Evolutionary conservation across 768 basidiomycete species (phyloP), one percentile per base, ranked within the genome.

Genomic region (Kockovaella imperatae): DNA sequence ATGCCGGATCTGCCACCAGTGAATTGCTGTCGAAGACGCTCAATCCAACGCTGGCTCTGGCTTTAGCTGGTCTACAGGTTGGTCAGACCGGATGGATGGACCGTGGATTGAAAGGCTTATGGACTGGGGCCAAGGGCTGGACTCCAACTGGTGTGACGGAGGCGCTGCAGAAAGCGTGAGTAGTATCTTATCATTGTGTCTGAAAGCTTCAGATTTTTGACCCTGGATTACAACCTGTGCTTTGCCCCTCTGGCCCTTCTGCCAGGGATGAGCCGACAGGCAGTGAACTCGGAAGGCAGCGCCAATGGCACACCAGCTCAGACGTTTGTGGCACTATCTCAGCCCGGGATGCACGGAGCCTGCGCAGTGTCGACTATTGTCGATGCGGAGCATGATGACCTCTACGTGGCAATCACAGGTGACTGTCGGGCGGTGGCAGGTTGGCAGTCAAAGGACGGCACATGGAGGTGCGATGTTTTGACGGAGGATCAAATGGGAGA

Each of bases 381-480:
- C 49, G 93, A 97, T 66, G 86, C 86, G 0, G 80, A 83, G 5
- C 78, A 84, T 50, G 78, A 77, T 36, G 82, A 89, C 64, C 69
- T 97, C 23, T 93, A 95, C 60, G 81, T 97, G 28, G 93, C 93
- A 7, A 82, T 83, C 57, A 83, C 89, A 4, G 95, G 95, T 0
- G 95, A 99, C 67, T 86, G 87, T 64, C 80, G 95, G 40, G 95
- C 95, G 11, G 89, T 99, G 5, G 91, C 93, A 18, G 95, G 95
- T 17, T 79, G 87, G 30, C 91, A 86, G 84, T 82, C 87, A 54
- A 77, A 80, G 42, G 77, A 77, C 3, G 86, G 86, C 10, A 77
- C 75, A 44, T 99, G 95, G 95, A 79, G 82, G 38, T 84, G 90
- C 25, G 88, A 95, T 67, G 87, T 87, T n/a, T 76, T 99, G 53